Evolutionary conservation across 495 filamentous ascomycete genomes (phyloP), one percentile per base, ranked within the genome.

Genomic region (Penicillium macrosclerotiorum): DNA sequence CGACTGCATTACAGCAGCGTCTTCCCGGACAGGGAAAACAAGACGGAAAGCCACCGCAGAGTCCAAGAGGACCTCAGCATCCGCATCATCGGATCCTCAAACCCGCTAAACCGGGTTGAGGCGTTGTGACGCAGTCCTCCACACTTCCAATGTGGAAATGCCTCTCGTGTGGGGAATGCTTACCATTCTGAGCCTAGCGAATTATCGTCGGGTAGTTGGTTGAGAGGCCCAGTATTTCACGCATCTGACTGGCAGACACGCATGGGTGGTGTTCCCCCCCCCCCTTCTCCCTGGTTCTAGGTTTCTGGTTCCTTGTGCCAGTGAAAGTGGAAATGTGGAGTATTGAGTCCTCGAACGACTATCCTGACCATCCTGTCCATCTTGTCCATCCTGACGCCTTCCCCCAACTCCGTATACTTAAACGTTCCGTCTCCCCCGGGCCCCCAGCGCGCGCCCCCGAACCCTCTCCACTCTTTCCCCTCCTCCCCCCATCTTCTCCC

Each of bases 401-500:
- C 31, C 23, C 24, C 43, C 31, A n/a, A 13, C n/a, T 13, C 9
- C 20, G 38, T 37, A 32, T 54, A 62, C 51, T 59, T 55, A 62
- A 62, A 50, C 40, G 14, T 45, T 52, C 40, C 44, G 35, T 45
- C 20, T 44, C 50, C 53, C 52, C 57, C n/a, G n/a, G 46, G 23
- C 23, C 36, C 51, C 38, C 29, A 17, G 40, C 54, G 57, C 50
- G 44, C 42, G 33, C 26, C 37, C 41, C 31, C 42, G 30, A 44
- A 55, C 18, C 36, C 48, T 64, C 64, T 66, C 64, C 57, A 58
- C 64, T 64, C 59, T 39, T 55, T 32, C 33, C 22, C 26, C 27
- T 49, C 31, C 33, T 16, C 8, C 16, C 26, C 20, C 38, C 19
- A 36, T 34, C 19, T 32, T 37, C 9, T 23, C n/a, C 29, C 30